These are phyloP conservation scores for Thoreauomyces humboldtii DNA, from an alignment of 192 early-diverging fungal species.

Conservation along the genomic window DNA sequence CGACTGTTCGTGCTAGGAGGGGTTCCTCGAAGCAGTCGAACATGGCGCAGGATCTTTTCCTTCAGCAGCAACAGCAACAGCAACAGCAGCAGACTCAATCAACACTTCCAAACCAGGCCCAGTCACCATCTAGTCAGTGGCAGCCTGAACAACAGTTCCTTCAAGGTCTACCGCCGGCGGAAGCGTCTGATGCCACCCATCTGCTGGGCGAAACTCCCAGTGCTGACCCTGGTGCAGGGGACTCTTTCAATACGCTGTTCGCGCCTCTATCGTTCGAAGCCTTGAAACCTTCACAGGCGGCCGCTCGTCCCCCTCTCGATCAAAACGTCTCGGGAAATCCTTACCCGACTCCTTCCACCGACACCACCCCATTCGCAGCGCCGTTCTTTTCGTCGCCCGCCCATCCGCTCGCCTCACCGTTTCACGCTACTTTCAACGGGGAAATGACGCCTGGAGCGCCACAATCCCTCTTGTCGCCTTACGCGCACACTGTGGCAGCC, in stretches of 20 bases:
- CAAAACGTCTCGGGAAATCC: neutral
- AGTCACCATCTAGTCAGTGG: too few relatives aligned
- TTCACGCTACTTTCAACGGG: neutral
- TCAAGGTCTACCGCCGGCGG: too few relatives aligned
- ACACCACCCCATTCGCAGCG: neutral
- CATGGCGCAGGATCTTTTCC: neutral
- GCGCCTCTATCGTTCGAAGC: conserved; percentile 19
- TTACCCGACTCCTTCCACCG: conserved; percentile 4
- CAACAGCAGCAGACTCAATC: neutral
- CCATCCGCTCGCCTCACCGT: neutral
- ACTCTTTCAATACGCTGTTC: conserved; percentile 7
- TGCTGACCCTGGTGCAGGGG: neutral
- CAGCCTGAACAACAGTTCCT: too few relatives aligned
- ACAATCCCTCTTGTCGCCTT: neutral
- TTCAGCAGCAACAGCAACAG: neutral
- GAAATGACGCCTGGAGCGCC: neutral
- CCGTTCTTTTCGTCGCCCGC: neutral
- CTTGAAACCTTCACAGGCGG: neutral
- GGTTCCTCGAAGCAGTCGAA: neutral
- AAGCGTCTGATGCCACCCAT: too few relatives aligned
- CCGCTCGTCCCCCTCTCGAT: too few relatives aligned
- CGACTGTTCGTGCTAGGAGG: conserved; percentile 7
- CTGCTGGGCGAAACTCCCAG: too few relatives aligned
- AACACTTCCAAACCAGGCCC: too few relatives aligned
- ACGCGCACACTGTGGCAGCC: neutral